Evolutionary conservation across 805 yeast species (phyloP).

Genomic region (Teunomyces gatunensis): DNA sequence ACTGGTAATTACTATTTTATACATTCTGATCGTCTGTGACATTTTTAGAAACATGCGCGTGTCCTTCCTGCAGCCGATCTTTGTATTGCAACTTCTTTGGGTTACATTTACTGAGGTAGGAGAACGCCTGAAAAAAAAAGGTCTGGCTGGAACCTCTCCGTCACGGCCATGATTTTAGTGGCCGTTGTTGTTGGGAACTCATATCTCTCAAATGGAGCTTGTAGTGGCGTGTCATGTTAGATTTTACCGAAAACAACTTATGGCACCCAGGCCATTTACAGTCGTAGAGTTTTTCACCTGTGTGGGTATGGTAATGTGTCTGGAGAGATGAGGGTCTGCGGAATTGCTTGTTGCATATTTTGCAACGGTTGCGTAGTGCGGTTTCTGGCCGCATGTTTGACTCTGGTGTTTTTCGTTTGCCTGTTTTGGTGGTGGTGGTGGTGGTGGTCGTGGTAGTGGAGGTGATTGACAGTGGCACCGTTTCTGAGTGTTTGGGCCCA

Average conservation of each 20-base stretch:
- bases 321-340: slow-evolving; percentile 79
- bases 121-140: not conserved
- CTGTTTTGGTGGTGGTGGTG: not conserved
- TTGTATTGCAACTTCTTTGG: too few species aligned
- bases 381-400: slow-evolving; percentile 43
- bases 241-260: slow-evolving; percentile 68
- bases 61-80: too few species aligned
- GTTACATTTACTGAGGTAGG: too few species aligned
- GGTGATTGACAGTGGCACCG: not conserved
- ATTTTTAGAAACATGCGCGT: not conserved
- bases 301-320: slow-evolving; percentile 75
- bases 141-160: not conserved
- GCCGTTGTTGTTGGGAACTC: not conserved
- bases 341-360: slow-evolving; percentile 70
- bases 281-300: slow-evolving; percentile 35
- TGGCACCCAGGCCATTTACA: slow-evolving; percentile 62
- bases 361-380: slow-evolving; percentile 46
- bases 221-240: slow-evolving; percentile 79
- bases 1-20: not conserved
- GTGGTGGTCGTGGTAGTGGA: too few species aligned
- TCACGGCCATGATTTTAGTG: not conserved
- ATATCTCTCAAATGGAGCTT: slow-evolving; percentile 53
- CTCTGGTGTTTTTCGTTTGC: slow-evolving; percentile 12
- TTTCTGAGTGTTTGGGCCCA: not conserved
- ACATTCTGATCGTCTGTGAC: not conserved